Evolutionary conservation across 805 yeast species (phyloP), one percentile per base, ranked within the genome.

Genomic region (Starmerella geochares): DNA sequence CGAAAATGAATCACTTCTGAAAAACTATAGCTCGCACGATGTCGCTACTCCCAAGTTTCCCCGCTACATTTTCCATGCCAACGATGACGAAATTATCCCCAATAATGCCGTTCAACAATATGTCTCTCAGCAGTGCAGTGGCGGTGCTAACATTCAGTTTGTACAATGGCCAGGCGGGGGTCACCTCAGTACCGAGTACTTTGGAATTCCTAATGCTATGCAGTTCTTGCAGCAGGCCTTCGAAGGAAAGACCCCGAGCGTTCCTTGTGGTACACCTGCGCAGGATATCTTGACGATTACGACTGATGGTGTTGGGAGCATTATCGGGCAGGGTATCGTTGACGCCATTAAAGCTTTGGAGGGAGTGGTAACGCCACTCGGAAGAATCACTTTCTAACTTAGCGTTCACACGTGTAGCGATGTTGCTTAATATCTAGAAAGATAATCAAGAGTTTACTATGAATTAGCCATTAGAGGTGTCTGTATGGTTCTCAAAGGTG

Each of bases 51-150:
- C 62, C 3, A 45, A 39, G n/a, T 46, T 49, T 29, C 63, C 62
- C 2, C 41, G 58, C 28, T 57, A 37, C 43, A 53, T 60, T 17
- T 57, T 49, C 53, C 61, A 60, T 31, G 60, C 60, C 8, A 41
- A 40, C 16, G 20, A 16, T 4, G 63, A 60, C 37, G 59, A 57
- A 33, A 48, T 60, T 35, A 58, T 56, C 38, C 58, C 59, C 10
- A 23, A 46, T 39, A 44, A 24, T 7, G 25, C 33, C 13, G 60
- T 54, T 8, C 50, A 58, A 25, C 47, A 48, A 40, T 48, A 42
- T 25, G 47, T 48, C 1, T 5, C 17, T 7, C 38, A 48, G 51
- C 51, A 48, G 46, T 50, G 53, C 39, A 16, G 20, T 13, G 16
- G 29, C 46, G n/a, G n/a, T n/a, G n/a, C n/a, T n/a, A n/a, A n/a